A percentile compares a stretch with the other conserved stretches of the same genome.
Evolutionary conservation across 768 basidiomycete genomes (phyloP).

Genomic region (Stropharia rugosoannulata): DNA sequence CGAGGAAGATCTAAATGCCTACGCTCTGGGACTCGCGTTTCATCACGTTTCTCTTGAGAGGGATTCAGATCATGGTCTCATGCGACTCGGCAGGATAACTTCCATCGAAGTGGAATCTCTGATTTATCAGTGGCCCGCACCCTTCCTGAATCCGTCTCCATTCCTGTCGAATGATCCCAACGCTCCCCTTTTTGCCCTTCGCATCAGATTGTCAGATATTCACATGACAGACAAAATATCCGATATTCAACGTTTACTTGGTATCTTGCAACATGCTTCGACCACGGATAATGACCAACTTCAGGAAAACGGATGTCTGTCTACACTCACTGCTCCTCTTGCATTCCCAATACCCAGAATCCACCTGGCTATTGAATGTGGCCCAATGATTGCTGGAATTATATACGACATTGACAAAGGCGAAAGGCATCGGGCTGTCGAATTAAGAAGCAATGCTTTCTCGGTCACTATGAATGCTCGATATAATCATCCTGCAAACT

Average conservation of each 20-base stretch:
- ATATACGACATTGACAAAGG: constrained; percentile 43
- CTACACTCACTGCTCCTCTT: constrained; percentile 22
- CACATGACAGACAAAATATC: constrained; percentile 56
- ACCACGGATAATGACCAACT: constrained; percentile 14
- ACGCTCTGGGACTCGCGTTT: constrained; percentile 42
- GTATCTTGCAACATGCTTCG: constrained; percentile 16
- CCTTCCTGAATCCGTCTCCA: constrained; percentile 46
- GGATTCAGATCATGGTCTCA: constrained; percentile 28
- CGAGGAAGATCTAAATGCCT: constrained; percentile 46
- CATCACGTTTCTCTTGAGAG: constrained; percentile 47
- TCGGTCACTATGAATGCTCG: constrained; percentile 38
- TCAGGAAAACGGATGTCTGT: constrained; percentile 15
- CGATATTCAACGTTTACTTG: constrained; percentile 42
- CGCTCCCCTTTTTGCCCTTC: constrained; percentile 51
- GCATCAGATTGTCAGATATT: constrained; percentile 41
- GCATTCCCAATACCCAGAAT: constrained; percentile 48
- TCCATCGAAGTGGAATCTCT: constrained; percentile 39
- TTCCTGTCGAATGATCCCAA: constrained; percentile 60
- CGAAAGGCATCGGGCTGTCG: constrained; percentile 47
- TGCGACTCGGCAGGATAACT: constrained; percentile 45
- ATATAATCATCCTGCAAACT: constrained; percentile 31
- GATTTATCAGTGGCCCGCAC: constrained; percentile 60
- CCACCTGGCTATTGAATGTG: constrained; percentile 45
- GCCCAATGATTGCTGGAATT: constrained; percentile 48
- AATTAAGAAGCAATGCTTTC: constrained; percentile 58